Base-by-base conservation (phyloP, 768 basidiomycete genomes). In the Leccinum subgranulosum region DNA sequence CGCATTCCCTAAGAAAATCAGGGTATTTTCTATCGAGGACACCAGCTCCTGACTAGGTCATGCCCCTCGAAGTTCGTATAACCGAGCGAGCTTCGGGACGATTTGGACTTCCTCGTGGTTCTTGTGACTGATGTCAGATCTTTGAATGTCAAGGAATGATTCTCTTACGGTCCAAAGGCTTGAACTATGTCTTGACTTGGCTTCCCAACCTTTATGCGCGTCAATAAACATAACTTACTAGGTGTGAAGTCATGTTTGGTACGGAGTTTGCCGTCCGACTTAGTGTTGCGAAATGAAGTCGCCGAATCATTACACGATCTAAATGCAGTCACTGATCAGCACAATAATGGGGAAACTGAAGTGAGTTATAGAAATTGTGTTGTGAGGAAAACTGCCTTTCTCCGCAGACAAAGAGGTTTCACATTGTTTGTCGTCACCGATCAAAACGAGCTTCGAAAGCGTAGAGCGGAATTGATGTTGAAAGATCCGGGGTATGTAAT, bases 251-350 rank as follows among this genome's bases (percentile, higher is more conserved):
- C 67, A 67, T 90, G 87, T 1, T 71, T 63, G 6, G 90, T 90
- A 8, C 69, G 67, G 28, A 92, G 83, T 62, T 82, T 72, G 6
- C 72, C 67, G 23, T 80, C 69, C n/a, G n/a, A n/a, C n/a, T 75
- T 93, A 93, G 15, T 75, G 72, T 49, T 73, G 64, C 7, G 90
- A 93, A 25, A 93, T 87, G 48, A 91, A 84, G 4, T 70, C 64
- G 41, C 89, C 87, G 72, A 28, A 28, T 28, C 28, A 91, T 84
- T 57, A 86, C 78, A 59, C 83, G 85, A 63, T 93, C 91, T 93
- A 56, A 6, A 51, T 9, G 14, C 53, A 36, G 54, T 29, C 36
- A 39, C 28, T 28, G 28, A 31, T 59, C 14, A 17, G 12, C 36
- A 34, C 51, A 36, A 25, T 8, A 11, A 8, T 5, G 23, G 14